phyloP scores from a whole-genome alignment of 2,329 filamentous ascomycete species.

The Conoideocrella luteorostrata region DNA sequence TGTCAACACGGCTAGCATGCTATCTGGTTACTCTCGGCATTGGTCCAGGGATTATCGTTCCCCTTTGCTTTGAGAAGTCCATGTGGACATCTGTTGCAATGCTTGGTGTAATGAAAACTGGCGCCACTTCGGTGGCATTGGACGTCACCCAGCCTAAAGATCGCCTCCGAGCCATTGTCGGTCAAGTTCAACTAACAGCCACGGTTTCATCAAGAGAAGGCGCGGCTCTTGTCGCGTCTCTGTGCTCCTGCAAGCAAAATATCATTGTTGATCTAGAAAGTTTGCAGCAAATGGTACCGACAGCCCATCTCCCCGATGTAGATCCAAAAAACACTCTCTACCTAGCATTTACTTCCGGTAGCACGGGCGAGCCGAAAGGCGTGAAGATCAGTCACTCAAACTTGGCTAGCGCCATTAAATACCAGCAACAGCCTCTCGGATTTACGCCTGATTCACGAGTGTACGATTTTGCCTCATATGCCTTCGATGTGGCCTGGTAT shows the following conservation, averaged over 20 bases:
- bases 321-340: conserved; percentile 10
- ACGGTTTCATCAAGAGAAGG: no score
- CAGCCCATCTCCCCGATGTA: not conserved
- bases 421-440: conserved; percentile 1
- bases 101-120: conserved; percentile 27
- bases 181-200: conserved; percentile 1
- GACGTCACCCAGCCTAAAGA: conserved; percentile 10
- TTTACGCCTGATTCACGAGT: not conserved
- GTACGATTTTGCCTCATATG: conserved; percentile 7
- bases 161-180: conserved; percentile 7
- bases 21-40: conserved; percentile 14
- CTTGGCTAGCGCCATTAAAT: conserved; percentile 11
- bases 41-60: conserved; percentile 18
- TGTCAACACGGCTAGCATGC: conserved; percentile 8
- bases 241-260: no score
- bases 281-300: no score
- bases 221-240: no score
- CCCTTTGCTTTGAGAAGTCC: conserved; percentile 30
- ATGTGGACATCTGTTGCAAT: conserved; percentile 24
- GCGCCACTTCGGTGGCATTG: conserved; percentile 16
- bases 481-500: conserved; percentile 3
- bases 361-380: conserved; percentile 19
- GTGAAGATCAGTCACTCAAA: conserved; percentile 16
- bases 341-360: conserved; percentile 14
- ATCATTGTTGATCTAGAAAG: no score